phyloP scores from a whole-genome alignment of 2,329 filamentous ascomycete species.

The Arthrobotrys sphaeroides region DNA sequence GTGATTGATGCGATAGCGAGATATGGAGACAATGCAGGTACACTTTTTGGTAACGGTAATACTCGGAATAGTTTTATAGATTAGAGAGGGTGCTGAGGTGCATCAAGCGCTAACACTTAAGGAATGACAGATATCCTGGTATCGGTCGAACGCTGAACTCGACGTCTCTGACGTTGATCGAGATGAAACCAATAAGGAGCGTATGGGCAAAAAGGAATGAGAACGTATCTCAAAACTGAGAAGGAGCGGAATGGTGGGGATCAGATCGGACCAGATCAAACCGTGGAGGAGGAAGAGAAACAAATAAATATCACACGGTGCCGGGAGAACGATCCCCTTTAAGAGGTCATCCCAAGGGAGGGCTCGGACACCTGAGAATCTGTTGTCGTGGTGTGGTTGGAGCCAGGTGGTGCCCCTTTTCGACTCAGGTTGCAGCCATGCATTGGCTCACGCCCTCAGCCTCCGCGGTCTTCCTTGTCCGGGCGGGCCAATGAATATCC shows the following conservation, averaged over 20 bases:
- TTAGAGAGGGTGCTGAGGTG: neutral
- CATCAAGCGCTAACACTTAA: conserved; percentile 22
- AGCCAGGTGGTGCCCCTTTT: conserved; percentile 26
- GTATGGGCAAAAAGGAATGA: conserved; percentile 39
- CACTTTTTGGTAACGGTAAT: neutral
- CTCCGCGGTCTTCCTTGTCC: conserved; percentile 23
- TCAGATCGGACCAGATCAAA: conserved; percentile 10
- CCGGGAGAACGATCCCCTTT: conserved; percentile 26
- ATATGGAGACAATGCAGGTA: neutral
- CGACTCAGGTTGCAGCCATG: conserved; percentile 25
- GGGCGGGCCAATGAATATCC: conserved; percentile 39
- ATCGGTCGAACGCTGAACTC: conserved; percentile 34
- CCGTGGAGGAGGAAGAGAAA: conserved; percentile 36
- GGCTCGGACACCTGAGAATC: conserved; percentile 7
- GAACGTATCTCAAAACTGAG: conserved; percentile 46
- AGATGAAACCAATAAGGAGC: conserved; percentile 44
- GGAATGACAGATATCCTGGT: conserved; percentile 37
- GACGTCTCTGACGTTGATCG: conserved; percentile 49
- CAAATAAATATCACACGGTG: conserved; percentile 6
- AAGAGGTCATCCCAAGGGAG: conserved; percentile 10
- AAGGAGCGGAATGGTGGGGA: conserved; percentile 33
- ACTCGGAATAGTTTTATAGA: neutral
- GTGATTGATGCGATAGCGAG: neutral
- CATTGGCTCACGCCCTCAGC: conserved; percentile 21
- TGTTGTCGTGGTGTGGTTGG: conserved; percentile 13